Evolutionary conservation across 2,329 filamentous ascomycete species (phyloP).

Genomic region (Sporothrix phasma): DNA sequence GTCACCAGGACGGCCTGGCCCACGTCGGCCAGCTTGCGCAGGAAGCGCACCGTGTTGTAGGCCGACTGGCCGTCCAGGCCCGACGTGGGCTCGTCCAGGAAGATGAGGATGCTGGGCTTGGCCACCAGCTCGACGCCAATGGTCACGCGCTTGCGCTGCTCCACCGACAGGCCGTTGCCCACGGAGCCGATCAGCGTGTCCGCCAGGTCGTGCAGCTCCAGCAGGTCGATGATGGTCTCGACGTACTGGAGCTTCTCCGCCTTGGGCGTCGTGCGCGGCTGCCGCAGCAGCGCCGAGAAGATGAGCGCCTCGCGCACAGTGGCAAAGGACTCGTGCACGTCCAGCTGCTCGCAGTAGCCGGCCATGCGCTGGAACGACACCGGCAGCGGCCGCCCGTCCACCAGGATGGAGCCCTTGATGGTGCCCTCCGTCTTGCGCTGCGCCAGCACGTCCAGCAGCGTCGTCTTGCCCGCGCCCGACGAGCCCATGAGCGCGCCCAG

Average conservation of each 20-base stretch:
- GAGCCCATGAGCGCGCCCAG: slow-evolving; percentile 73
- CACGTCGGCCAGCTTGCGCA: slow-evolving; percentile 46
- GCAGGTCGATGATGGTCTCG: slow-evolving; percentile 77
- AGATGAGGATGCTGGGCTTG: slow-evolving; percentile 59
- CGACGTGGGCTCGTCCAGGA: slow-evolving; percentile 51
- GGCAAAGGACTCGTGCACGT: slow-evolving; percentile 73
- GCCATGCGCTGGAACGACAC: slow-evolving; percentile 83
- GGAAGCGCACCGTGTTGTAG: slow-evolving; percentile 52
- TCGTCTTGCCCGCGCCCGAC: slow-evolving; percentile 85
- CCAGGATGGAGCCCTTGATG: slow-evolving; percentile 73
- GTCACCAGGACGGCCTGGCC: slow-evolving; percentile 24
- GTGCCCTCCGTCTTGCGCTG: slow-evolving; percentile 82
- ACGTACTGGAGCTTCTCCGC: slow-evolving; percentile 80
- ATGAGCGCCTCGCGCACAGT: slow-evolving; percentile 82
- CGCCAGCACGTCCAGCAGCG: slow-evolving; percentile 75
- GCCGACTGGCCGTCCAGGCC: slow-evolving; percentile 55
- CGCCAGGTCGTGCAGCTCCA: slow-evolving; percentile 84
- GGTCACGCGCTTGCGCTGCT: slow-evolving; percentile 67
- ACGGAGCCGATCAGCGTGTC: slow-evolving; percentile 70
- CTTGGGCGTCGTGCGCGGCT: slow-evolving; percentile 60
- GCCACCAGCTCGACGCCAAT: slow-evolving; percentile 87
- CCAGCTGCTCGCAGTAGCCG: slow-evolving; percentile 86
- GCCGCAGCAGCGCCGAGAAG: slow-evolving; percentile 77
- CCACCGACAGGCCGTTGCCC: slow-evolving; percentile 58
- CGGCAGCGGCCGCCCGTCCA: slow-evolving; percentile 57